A percentile compares a stretch with the other conserved stretches of the same genome.
Evolutionary conservation across 1,284 basidiomycete genomes (phyloP).

Genomic region (Tilletia setariae): DNA sequence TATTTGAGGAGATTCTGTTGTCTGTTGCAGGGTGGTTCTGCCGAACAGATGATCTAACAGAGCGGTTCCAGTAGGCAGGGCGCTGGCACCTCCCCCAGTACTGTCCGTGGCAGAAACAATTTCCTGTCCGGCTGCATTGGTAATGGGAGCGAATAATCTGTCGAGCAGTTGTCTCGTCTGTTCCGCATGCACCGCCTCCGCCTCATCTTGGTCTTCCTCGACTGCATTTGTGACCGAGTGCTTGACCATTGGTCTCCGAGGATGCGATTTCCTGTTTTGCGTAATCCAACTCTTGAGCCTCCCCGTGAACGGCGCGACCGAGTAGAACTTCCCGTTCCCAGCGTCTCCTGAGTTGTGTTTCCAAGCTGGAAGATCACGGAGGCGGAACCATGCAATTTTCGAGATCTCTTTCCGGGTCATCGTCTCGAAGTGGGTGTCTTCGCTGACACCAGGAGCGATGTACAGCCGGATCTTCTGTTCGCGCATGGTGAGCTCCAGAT

Average conservation of each 20-base stretch:
- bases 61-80: background rate
- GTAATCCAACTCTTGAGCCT: slow-evolving; percentile 51
- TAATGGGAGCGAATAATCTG: slow-evolving; percentile 3
- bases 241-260: slow-evolving; percentile 13
- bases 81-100: background rate
- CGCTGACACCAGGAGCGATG: slow-evolving; percentile 84
- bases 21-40: background rate
- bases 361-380: slow-evolving; percentile 90
- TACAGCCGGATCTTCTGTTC: slow-evolving; percentile 87
- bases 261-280: slow-evolving; percentile 40
- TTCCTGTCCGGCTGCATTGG: background rate
- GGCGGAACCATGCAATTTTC: slow-evolving; percentile 92
- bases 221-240: background rate
- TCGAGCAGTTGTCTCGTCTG: slow-evolving; percentile 13
- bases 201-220: slow-evolving; percentile 10
- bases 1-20: background rate
- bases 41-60: slow-evolving; percentile 11
- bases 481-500: slow-evolving; percentile 81
- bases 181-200: slow-evolving; percentile 9
- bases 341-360: slow-evolving; percentile 68
- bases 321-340: slow-evolving; percentile 75
- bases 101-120: background rate
- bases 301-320: slow-evolving; percentile 86
- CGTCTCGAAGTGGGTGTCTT: slow-evolving; percentile 84
- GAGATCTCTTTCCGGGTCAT: slow-evolving; percentile 97